These are phyloP conservation scores for Aspergillus spinulosporus DNA, from an alignment of 2,329 filamentous ascomycete genomes.

Conservation along the genomic window DNA sequence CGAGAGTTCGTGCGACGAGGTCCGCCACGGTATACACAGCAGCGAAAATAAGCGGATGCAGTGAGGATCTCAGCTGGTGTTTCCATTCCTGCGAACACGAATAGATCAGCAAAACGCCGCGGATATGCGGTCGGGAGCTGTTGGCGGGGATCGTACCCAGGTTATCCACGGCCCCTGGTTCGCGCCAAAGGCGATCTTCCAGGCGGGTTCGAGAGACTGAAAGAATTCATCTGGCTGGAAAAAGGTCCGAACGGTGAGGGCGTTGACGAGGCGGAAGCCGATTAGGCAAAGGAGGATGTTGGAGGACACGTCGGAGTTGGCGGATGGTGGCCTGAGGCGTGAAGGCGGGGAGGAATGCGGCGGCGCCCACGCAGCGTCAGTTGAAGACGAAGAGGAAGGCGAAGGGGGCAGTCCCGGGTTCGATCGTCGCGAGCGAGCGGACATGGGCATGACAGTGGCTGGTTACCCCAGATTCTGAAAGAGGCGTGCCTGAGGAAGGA, in stretches of 20 bases:
- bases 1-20: constrained; percentile 56
- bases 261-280: constrained; percentile 75
- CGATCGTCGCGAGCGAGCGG: constrained; percentile 8
- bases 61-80: constrained; percentile 79
- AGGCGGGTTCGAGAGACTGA: constrained; percentile 91
- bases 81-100: constrained; percentile 77
- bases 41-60: constrained; percentile 88
- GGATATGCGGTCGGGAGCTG: background rate
- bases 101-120: background rate
- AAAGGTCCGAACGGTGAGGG: constrained; percentile 77
- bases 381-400: constrained; percentile 4
- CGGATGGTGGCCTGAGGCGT: constrained; percentile 16
- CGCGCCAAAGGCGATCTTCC: constrained; percentile 79
- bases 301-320: constrained; percentile 13
- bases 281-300: constrained; percentile 51
- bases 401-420: background rate
- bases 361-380: background rate
- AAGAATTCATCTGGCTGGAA: constrained; percentile 99
- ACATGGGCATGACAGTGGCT: background rate
- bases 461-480: constrained; percentile 7
- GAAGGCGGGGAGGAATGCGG: constrained; percentile 9
- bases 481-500: background rate
- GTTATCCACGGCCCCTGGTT: constrained; percentile 86
- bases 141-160: constrained; percentile 64
- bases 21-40: constrained; percentile 67